Percentiles rank a stretch among this genome's conserved stretches.
These are phyloP conservation scores for Endothia cerciana DNA, from an alignment of 2,329 filamentous ascomycete genomes.

Conservation along the genomic window DNA sequence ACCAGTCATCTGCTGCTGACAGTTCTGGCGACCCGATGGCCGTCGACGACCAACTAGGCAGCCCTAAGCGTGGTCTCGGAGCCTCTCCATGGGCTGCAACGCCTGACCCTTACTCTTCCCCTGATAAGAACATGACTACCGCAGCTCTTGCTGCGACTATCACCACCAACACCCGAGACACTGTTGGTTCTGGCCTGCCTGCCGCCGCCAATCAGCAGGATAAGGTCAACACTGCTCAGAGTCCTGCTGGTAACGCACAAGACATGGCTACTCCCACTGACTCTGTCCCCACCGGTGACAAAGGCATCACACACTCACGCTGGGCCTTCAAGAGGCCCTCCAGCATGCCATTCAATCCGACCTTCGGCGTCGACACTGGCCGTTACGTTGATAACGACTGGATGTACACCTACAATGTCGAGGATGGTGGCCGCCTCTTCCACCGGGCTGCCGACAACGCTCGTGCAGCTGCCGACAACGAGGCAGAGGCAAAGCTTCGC, in stretches of 20 bases:
- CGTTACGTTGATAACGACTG: slow-evolving; percentile 1
- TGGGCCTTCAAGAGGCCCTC: background rate
- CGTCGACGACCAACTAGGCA: background rate
- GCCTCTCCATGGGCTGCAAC: slow-evolving; percentile 4
- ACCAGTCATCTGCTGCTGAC: background rate
- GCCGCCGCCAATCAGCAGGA: background rate
- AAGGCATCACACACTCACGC: background rate
- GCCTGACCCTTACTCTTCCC: background rate
- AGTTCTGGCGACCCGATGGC: slow-evolving; percentile 4
- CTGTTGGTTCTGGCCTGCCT: background rate
- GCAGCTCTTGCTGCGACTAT: too few species aligned
- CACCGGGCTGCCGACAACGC: slow-evolving; percentile 1
- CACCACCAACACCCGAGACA: background rate
- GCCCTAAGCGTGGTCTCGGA: slow-evolving; percentile 3
- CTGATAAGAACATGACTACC: too few species aligned
- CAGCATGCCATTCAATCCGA: background rate
- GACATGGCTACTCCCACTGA: background rate
- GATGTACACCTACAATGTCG: slow-evolving; percentile 8
- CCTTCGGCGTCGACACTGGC: background rate
- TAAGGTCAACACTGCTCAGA: background rate
- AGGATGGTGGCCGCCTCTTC: background rate
- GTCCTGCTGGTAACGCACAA: background rate
- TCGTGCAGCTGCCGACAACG: background rate
- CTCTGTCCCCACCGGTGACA: background rate
- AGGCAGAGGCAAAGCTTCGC: slow-evolving; percentile 10